These are phyloP conservation scores for Coemansia sp. DNA, from an alignment of 192 early-diverging fungal genomes.

Conservation along the genomic window DNA sequence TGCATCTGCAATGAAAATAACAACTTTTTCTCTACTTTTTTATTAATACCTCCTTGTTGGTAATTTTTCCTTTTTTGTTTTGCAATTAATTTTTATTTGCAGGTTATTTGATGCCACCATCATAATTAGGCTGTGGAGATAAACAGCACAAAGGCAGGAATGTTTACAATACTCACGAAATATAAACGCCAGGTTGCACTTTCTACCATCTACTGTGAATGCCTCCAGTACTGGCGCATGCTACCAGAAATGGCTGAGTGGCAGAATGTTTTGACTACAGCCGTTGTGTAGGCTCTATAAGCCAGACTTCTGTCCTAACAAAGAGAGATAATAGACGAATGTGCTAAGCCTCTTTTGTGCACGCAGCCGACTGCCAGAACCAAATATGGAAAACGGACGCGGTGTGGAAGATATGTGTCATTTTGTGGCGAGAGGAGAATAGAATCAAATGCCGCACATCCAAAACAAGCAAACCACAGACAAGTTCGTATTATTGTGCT, in stretches of 20 bases:
- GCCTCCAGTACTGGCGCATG: neutral
- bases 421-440: neutral
- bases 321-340: neutral
- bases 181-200: no score
- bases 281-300: neutral
- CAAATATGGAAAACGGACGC: neutral
- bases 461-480: neutral
- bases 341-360: neutral
- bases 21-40: no score
- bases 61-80: no score
- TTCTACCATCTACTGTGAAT: no score
- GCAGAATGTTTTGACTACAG: no score
- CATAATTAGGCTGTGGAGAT: no score
- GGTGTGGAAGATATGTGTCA: neutral
- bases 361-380: neutral
- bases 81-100: no score
- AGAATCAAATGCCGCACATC: neutral
- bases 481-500: neutral
- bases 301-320: neutral
- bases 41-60: no score
- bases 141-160: no score
- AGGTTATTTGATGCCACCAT: no score
- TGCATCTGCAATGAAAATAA: no score
- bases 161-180: no score
- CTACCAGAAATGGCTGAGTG: neutral